Conservation (phyloP, 139 green algal genomes). For the Deuterostichococcus epilithicus region DNA sequence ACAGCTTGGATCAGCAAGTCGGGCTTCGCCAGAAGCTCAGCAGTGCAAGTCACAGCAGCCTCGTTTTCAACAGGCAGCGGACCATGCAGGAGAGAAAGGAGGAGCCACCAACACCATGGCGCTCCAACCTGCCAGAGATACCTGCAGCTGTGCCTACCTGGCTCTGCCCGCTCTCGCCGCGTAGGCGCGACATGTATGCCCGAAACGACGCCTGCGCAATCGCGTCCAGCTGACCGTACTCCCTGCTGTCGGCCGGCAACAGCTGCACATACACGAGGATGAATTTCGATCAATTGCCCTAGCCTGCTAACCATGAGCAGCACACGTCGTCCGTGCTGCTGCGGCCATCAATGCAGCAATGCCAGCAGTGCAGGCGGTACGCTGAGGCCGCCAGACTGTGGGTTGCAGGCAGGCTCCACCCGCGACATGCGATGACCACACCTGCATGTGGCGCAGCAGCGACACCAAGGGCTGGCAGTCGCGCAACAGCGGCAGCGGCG, state of each 20-base stretch:
- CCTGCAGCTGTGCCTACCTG: not conserved
- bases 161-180: not conserved
- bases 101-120: no score
- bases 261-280: not conserved
- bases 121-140: not conserved
- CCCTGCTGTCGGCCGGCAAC: not conserved
- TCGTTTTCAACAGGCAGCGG: not conserved
- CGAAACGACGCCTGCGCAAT: conserved; percentile 3
- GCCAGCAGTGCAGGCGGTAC: conserved; percentile 1
- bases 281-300: not conserved
- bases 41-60: not conserved
- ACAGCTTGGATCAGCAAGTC: not conserved
- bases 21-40: not conserved
- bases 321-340: not conserved
- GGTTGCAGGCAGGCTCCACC: no score
- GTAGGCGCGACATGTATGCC: conserved; percentile 12
- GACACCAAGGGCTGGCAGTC: conserved; percentile 16
- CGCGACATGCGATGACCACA: no score
- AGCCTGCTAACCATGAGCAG: not conserved
- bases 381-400: no score
- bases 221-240: conserved; percentile 7
- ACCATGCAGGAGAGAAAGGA: not conserved
- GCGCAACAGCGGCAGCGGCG: conserved; percentile 20
- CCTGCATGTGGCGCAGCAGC: conserved; percentile 30
- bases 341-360: not conserved